These are phyloP conservation scores for Entophlyctis luteolus DNA, from an alignment of 192 early-diverging fungal species.

Conservation along the genomic window DNA sequence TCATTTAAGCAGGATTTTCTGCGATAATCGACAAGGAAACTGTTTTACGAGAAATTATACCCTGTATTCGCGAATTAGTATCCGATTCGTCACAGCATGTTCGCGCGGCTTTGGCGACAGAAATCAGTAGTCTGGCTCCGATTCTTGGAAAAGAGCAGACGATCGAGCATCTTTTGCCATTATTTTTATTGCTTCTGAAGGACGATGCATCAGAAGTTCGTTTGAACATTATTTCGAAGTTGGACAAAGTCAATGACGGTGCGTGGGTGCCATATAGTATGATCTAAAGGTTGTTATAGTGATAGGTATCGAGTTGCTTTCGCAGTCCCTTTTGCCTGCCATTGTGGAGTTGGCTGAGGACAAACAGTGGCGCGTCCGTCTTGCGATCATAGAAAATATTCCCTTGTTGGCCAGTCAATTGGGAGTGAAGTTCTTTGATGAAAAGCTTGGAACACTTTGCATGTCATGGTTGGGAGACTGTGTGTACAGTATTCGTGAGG, in stretches of 20 bases:
- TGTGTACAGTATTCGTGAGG: conserved; percentile 96
- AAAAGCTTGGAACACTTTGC: conserved; percentile 88
- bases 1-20: conserved; percentile 51
- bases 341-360: conserved; percentile 99
- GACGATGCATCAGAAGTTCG: conserved; percentile 97
- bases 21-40: conserved; percentile 75
- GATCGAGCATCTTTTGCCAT: conserved; percentile 86
- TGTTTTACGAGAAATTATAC: conserved; percentile 75
- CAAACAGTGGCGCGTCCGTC: conserved; percentile 98
- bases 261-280: neutral
- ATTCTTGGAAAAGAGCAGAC: conserved; percentile 93
- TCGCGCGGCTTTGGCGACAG: conserved; percentile 88
- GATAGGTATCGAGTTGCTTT: conserved; percentile 95
- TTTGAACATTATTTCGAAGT: conserved; percentile 96
- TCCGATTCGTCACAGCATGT: conserved; percentile 96
- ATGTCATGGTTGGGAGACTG: conserved; percentile 98
- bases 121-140: conserved; percentile 93
- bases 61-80: conserved; percentile 89
- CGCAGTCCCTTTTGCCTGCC: conserved; percentile 93
- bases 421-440: conserved; percentile 95
- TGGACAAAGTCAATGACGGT: conserved; percentile 94
- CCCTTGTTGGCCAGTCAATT: conserved; percentile 94
- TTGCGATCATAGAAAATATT: conserved; percentile 99
- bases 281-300: conserved; percentile 19
- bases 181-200: conserved; percentile 94